These are phyloP conservation scores for Termitomyces sp. DNA, from an alignment of 768 basidiomycete species.

Conservation along the genomic window DNA sequence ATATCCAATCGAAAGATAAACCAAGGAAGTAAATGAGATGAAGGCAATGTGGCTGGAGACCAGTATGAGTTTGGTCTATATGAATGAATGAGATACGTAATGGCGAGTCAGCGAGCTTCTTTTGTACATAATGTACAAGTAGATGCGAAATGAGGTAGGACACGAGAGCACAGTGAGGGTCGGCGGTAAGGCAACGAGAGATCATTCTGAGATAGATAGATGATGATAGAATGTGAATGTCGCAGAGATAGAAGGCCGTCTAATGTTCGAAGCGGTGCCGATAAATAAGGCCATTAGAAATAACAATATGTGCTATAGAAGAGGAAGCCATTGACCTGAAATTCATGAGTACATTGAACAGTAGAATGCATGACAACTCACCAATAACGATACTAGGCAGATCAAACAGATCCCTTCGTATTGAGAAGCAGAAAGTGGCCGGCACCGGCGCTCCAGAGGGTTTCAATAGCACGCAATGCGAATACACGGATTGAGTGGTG, in stretches of 20 bases:
- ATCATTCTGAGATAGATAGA: background rate
- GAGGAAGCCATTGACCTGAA: conserved; percentile 82
- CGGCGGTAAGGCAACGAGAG: background rate
- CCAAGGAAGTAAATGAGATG: background rate
- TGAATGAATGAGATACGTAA: background rate
- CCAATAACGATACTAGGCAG: conserved; percentile 86
- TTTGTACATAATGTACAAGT: conserved; percentile 12
- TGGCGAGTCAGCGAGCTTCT: conserved; percentile 1
- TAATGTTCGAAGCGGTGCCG: background rate
- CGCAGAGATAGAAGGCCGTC: conserved; percentile 1
- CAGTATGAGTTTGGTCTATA: conserved; percentile 1
- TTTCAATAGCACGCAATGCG: conserved; percentile 86
- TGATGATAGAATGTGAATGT: background rate
- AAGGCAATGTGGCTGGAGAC: background rate
- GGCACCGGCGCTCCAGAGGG: conserved; percentile 81
- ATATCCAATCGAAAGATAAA: conserved; percentile 2
- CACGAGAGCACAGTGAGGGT: conserved; percentile 11
- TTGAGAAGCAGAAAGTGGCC: conserved; percentile 94
- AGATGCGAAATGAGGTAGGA: conserved; percentile 4
- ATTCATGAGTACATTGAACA: conserved; percentile 2
- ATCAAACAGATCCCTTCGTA: conserved; percentile 89
- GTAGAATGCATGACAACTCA: conserved; percentile 24
- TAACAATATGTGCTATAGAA: conserved; percentile 41
- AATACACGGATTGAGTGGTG: conserved; percentile 92
- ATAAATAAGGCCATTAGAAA: conserved; percentile 13